These are phyloP conservation scores for Alternaria sp. DNA, from an alignment of 2,329 filamentous ascomycete species.

Conservation along the genomic window DNA sequence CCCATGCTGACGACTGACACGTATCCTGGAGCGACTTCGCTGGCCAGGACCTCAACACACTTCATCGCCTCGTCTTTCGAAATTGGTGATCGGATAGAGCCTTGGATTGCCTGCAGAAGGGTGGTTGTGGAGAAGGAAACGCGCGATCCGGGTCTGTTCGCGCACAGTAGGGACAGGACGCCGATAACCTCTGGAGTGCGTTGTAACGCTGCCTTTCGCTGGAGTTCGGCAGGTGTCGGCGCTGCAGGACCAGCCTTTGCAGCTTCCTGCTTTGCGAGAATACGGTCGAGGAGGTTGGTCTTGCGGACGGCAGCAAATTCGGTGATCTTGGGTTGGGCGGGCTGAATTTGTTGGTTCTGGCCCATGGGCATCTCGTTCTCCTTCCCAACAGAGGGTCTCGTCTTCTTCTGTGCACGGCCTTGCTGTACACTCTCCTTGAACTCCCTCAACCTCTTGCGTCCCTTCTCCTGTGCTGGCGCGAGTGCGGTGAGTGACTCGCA, in stretches of 20 bases:
- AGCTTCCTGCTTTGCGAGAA: constrained; percentile 57
- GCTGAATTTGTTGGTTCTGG: constrained; percentile 19
- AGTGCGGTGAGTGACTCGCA: constrained; percentile 61
- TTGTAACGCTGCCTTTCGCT: constrained; percentile 56
- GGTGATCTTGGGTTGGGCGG: constrained; percentile 45
- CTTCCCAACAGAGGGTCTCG: constrained; percentile 36
- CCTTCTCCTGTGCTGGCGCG: constrained; percentile 67
- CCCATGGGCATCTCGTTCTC: constrained; percentile 34
- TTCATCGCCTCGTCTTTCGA: constrained; percentile 53
- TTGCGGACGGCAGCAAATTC: constrained; percentile 51
- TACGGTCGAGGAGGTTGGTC: constrained; percentile 57
- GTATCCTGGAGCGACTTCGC: constrained; percentile 54
- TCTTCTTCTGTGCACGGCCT: constrained; percentile 40
- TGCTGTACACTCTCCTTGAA: constrained; percentile 67
- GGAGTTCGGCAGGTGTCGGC: constrained; percentile 51
- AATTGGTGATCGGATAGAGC: constrained; percentile 55
- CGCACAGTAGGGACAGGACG: constrained; percentile 52
- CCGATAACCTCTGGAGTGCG: constrained; percentile 54
- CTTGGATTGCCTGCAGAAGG: constrained; percentile 52
- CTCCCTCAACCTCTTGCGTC: constrained; percentile 72
- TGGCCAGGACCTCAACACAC: constrained; percentile 52
- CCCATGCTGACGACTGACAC: constrained; percentile 49
- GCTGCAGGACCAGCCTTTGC: constrained; percentile 47
- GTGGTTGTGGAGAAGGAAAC: constrained; percentile 54
- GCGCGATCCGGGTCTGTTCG: constrained; percentile 42